Evolutionary conservation across 1,284 basidiomycete genomes (phyloP), one percentile per base, ranked within the genome.

Genomic region (Cerioporus squamosus): DNA sequence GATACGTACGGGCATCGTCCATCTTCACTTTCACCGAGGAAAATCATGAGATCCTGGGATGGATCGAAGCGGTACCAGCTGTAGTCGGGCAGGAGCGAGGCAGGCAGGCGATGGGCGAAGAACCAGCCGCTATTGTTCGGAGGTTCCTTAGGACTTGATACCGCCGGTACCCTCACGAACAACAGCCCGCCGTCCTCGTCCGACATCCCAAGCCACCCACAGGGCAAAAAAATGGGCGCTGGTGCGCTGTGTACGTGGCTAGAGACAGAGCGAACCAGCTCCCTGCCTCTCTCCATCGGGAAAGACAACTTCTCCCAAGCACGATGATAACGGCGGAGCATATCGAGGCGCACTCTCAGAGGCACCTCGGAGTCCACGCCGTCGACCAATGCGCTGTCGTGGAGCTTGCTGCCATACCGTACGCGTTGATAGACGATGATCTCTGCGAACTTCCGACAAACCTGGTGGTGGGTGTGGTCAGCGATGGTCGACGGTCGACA

Each of bases 1-100:
- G 29, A 18, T 23, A 15, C 52, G 20, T 24, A 53, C 52, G 24
- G 18, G 12, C 46, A 9, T n/a, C 18, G 36, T 9, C 22, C 39
- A 4, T 42, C 39, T 22, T 23, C 17, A 14, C 22, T 23, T 31
- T 22, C 22, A 29, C 18, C 20, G 5, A 55, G 24, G 10, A 47
- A 29, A 7, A 55, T 26, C 8, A 55, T 14, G 17, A 55, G 45
- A 22, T 55, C 45, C 22, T 55, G 53, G 10, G 53, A 55, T 0
- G 53, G 53, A 40, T 55, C 53, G 40, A 55, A 24, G 26, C 45
- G 53, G n/a, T 42, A 43, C 2, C 24, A 36, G 9, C 43, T 22
- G 15, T 23, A 39, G n/a, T 8, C n/a, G 5, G 45, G 53, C 15
- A 48, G 46, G n/a, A 40, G 53, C 1, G 45, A 48, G 7, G 12